Evolutionary conservation across 176 grass and related monocot species (phyloP).

Genomic region (Zea luxurians): DNA sequence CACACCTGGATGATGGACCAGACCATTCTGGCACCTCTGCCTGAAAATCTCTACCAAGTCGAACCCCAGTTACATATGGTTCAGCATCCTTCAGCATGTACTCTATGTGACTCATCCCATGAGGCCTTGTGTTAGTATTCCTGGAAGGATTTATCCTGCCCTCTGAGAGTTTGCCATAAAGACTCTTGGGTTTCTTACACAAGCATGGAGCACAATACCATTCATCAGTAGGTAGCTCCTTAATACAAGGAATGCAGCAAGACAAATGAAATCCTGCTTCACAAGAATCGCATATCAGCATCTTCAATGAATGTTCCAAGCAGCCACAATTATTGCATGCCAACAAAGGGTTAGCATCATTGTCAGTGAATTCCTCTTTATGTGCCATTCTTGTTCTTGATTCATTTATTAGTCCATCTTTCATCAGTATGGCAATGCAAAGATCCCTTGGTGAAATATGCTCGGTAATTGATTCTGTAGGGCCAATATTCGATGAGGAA

Average conservation of each 20-base stretch:
- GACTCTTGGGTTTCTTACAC: conserved; percentile 47
- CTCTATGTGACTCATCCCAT: conserved; percentile 61
- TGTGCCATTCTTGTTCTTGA: conserved; percentile 26
- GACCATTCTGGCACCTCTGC: conserved; percentile 81
- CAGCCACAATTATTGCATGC: conserved; percentile 59
- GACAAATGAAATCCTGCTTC: conserved; percentile 85
- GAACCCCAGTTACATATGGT: conserved; percentile 62
- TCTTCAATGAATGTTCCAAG: conserved; percentile 55
- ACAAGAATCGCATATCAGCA: conserved; percentile 92
- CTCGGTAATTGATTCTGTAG: conserved; percentile 38
- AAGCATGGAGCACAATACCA: conserved; percentile 83
- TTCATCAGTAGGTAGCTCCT: conserved; percentile 43
- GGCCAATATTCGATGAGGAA: conserved; percentile 47
- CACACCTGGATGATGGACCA: conserved; percentile 58
- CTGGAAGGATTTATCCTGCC: conserved; percentile 38
- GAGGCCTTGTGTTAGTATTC: conserved; percentile 43
- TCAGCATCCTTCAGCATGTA: conserved; percentile 61
- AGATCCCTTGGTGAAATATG: conserved; percentile 62
- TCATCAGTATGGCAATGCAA: conserved; percentile 69
- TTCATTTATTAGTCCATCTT: conserved; percentile 55
- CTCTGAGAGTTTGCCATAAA: conserved; percentile 44
- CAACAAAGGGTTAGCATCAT: conserved; percentile 44
- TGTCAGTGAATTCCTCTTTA: conserved; percentile 31
- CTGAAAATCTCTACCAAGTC: conserved; percentile 81
- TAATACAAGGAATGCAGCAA: conserved; percentile 57